These are phyloP conservation scores for Mortierella sp. DNA, from an alignment of 371 early-diverging fungal genomes.

Conservation along the genomic window DNA sequence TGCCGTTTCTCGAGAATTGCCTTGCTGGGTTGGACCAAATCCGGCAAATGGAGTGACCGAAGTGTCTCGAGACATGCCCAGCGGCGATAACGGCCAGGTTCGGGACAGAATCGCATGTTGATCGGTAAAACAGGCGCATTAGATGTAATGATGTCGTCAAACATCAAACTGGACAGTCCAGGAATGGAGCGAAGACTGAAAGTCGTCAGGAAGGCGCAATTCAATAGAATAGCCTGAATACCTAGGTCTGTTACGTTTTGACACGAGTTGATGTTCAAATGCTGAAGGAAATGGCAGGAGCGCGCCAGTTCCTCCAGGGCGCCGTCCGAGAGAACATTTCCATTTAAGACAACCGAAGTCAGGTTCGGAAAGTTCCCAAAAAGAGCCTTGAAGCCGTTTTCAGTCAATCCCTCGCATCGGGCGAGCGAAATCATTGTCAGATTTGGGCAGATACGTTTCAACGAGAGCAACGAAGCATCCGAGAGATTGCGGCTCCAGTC, in stretches of 20 bases:
- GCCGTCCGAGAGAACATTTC: slow-evolving; percentile 38
- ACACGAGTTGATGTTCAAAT: slow-evolving; percentile 37
- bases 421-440: slow-evolving; percentile 35
- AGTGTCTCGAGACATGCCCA: slow-evolving; percentile 42
- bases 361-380: slow-evolving; percentile 28
- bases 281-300: slow-evolving; percentile 34
- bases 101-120: background rate
- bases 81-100: slow-evolving; percentile 5
- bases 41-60: slow-evolving; percentile 28
- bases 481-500: slow-evolving; percentile 43
- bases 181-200: slow-evolving; percentile 30
- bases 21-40: slow-evolving; percentile 25
- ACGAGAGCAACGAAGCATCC: slow-evolving; percentile 18
- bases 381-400: slow-evolving; percentile 23
- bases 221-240: slow-evolving; percentile 30
- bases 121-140: background rate
- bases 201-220: slow-evolving; percentile 13
- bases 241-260: slow-evolving; percentile 38
- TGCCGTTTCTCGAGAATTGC: slow-evolving; percentile 8
- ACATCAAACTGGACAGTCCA: slow-evolving; percentile 31
- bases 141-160: slow-evolving; percentile 26
- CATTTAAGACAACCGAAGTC: slow-evolving; percentile 19
- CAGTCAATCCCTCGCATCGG: slow-evolving; percentile 17
- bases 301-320: slow-evolving; percentile 28
- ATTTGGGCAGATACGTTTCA: slow-evolving; percentile 27